Percentiles rank a stretch among this genome's conserved stretches.
phyloP scores from a whole-genome alignment of 176 grass and related monocot species.

The Eragrostis nindensis region DNA sequence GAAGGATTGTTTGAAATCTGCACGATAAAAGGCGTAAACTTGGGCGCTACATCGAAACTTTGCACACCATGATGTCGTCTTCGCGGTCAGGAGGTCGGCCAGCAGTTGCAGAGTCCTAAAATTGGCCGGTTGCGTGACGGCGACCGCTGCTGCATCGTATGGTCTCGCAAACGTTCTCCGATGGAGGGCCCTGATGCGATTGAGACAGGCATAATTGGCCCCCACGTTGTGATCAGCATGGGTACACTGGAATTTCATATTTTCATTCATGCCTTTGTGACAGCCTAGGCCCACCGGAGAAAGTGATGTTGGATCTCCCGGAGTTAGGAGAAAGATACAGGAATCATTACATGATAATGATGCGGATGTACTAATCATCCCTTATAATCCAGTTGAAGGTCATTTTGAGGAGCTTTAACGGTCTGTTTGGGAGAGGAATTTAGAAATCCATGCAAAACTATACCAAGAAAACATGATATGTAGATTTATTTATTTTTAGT shows the following conservation, averaged over 20 bases:
- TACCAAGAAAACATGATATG: not conserved
- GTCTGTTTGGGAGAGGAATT: not conserved
- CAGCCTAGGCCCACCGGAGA: constrained; percentile 11
- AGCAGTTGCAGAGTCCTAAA: constrained; percentile 30
- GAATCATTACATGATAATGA: constrained; percentile 10
- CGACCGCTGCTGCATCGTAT: constrained; percentile 37
- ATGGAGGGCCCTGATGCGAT: constrained; percentile 25
- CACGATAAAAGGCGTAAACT: not conserved
- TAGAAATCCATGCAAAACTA: not conserved
- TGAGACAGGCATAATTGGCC: not conserved
- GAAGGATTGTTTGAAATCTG: not conserved
- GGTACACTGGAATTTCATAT: constrained; percentile 21
- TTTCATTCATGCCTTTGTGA: not conserved
- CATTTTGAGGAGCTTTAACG: not conserved
- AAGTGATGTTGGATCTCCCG: constrained; percentile 9
- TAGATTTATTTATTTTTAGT: too few species aligned
- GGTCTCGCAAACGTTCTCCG: constrained; percentile 7
- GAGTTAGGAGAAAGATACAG: not conserved
- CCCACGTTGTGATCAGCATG: constrained; percentile 34
- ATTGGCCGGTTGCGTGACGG: constrained; percentile 23
- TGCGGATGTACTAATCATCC: not conserved
- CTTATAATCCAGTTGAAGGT: not conserved
- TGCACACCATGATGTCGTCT: not conserved
- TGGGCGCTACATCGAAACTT: not conserved
- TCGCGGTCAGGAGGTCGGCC: not conserved